Percentiles rank a stretch among this genome's conserved stretches.
phyloP scores from a whole-genome alignment of 177 flowering plant genomes.

The Vitis hybrid region DNA sequence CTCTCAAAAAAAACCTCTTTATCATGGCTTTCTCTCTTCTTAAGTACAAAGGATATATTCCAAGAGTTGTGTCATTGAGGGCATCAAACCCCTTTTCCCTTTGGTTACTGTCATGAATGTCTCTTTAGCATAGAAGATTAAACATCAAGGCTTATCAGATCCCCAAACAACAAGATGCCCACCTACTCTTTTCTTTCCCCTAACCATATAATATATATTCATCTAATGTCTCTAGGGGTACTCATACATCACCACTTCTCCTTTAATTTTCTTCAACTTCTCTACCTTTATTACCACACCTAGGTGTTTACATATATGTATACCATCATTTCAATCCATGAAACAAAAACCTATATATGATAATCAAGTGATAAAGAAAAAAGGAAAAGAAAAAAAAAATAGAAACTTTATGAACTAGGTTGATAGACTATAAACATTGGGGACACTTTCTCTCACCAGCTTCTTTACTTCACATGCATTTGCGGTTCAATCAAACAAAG shows the following conservation, averaged over 20 bases:
- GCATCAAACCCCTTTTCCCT: slow-evolving; percentile 13
- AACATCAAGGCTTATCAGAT: slow-evolving; percentile 1
- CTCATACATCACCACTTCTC: slow-evolving; percentile 5
- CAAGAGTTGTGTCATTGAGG: slow-evolving; percentile 3
- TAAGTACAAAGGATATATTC: slow-evolving; percentile 19
- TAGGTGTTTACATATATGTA: too few species aligned
- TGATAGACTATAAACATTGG: too few species aligned
- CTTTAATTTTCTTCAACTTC: not conserved
- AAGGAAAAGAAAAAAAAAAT: too few species aligned
- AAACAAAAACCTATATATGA: too few species aligned
- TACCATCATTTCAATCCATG: too few species aligned
- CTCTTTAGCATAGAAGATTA: slow-evolving; percentile 13
- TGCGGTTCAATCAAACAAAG: too few species aligned
- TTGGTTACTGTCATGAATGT: slow-evolving; percentile 6
- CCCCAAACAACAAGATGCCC: slow-evolving; percentile 26
- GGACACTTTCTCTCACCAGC: too few species aligned
- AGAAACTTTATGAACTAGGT: too few species aligned
- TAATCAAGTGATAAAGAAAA: too few species aligned
- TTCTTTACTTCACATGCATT: too few species aligned
- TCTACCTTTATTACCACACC: not conserved
- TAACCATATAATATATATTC: slow-evolving; percentile 5
- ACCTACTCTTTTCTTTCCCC: slow-evolving; percentile 11
- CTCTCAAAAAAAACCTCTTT: not conserved
- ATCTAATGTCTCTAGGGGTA: not conserved
- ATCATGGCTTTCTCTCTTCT: slow-evolving; percentile 2